Evolutionary conservation across 331 rosid species (phyloP).

Genomic region (Rosa hybrid): DNA sequence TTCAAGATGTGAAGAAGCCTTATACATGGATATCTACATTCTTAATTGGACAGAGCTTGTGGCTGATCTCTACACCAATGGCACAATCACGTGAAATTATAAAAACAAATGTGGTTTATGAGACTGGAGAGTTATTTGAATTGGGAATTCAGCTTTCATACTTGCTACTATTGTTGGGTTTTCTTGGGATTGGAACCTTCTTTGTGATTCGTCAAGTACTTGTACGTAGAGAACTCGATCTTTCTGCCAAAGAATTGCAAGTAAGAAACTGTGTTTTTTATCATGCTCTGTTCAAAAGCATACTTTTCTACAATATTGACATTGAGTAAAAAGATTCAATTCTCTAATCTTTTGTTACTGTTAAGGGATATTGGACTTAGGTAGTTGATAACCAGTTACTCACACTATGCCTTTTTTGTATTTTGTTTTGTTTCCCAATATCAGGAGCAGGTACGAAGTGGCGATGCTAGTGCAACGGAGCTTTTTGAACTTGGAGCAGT

Average conservation of each 20-base stretch:
- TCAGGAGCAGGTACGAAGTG: slow-evolving; percentile 97
- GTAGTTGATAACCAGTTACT: slow-evolving; percentile 17
- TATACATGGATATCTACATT: slow-evolving; percentile 50
- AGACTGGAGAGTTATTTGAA: slow-evolving; percentile 82
- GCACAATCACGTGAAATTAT: slow-evolving; percentile 56
- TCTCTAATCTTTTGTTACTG: slow-evolving; percentile 12
- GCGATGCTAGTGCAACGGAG: slow-evolving; percentile 86
- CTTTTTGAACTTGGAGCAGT: slow-evolving; percentile 98
- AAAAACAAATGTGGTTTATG: slow-evolving; percentile 62
- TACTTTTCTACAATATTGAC: slow-evolving; percentile 20
- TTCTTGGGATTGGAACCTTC: slow-evolving; percentile 86
- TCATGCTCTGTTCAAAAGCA: slow-evolving; percentile 14
- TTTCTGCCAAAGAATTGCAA: slow-evolving; percentile 98
- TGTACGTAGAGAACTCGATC: slow-evolving; percentile 96
- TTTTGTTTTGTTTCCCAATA: slow-evolving; percentile 18
- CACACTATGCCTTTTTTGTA: neutral
- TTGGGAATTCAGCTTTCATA: slow-evolving; percentile 87
- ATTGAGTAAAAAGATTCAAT: slow-evolving; percentile 10
- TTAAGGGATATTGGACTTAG: neutral
- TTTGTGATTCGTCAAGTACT: slow-evolving; percentile 93
- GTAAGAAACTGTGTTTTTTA: slow-evolving; percentile 38
- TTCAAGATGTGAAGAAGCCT: slow-evolving; percentile 41
- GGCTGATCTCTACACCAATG: slow-evolving; percentile 55
- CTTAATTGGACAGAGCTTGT: slow-evolving; percentile 57
- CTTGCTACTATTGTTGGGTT: slow-evolving; percentile 63